phyloP scores from a whole-genome alignment of 2,329 filamentous ascomycete genomes.

The Aspergillus awamori region DNA sequence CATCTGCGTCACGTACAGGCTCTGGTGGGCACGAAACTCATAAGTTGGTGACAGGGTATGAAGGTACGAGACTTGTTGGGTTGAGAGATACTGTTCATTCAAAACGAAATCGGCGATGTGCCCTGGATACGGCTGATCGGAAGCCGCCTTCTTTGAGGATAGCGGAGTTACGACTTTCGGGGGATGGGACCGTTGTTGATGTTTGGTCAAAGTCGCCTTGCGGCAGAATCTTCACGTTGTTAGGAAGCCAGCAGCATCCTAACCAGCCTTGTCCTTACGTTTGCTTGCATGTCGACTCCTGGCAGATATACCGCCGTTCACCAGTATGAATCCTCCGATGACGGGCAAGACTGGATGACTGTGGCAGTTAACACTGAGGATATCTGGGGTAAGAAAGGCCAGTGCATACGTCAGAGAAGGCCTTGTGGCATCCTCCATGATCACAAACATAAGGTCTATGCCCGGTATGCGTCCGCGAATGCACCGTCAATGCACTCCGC shows the following conservation, averaged over 20 bases:
- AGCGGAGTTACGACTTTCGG: constrained; percentile 37
- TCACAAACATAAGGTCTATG: constrained; percentile 50
- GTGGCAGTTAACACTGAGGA: constrained; percentile 14
- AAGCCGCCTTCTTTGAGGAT: constrained; percentile 40
- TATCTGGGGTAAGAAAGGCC: neutral
- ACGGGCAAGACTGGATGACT: constrained; percentile 46
- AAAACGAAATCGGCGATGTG: too few species aligned
- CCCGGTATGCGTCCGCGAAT: constrained; percentile 48
- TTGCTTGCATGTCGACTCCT: constrained; percentile 44
- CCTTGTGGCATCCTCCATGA: constrained; percentile 46
- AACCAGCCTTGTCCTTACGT: constrained; percentile 31
- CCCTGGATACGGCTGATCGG: constrained; percentile 40
- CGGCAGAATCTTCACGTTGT: constrained; percentile 40
- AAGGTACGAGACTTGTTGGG: constrained; percentile 40
- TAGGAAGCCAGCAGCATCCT: neutral
- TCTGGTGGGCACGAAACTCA: constrained; percentile 41
- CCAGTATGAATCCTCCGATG: constrained; percentile 46
- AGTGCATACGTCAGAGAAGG: constrained; percentile 47
- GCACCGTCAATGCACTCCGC: constrained; percentile 51
- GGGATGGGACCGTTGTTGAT: constrained; percentile 44
- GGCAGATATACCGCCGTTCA: constrained; percentile 45
- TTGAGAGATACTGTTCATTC: constrained; percentile 40
- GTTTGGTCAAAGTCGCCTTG: constrained; percentile 46
- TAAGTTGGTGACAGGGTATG: constrained; percentile 37
- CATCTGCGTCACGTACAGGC: constrained; percentile 35